A percentile compares a stretch with the other conserved stretches of the same genome.
Evolutionary conservation across 2,329 filamentous ascomycete species (phyloP).

Genomic region (Ceratocystis destructans): DNA sequence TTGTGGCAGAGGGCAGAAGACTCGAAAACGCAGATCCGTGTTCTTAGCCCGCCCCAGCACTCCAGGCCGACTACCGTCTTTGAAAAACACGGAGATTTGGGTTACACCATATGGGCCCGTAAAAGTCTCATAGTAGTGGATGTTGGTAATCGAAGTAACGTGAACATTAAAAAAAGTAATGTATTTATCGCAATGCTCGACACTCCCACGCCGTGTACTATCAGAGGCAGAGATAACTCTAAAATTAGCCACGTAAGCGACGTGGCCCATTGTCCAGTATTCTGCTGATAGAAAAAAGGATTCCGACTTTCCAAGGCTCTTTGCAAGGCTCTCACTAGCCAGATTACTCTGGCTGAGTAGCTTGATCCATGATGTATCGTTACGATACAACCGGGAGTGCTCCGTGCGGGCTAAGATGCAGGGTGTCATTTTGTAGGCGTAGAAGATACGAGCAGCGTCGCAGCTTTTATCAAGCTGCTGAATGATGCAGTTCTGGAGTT

Average conservation of each 20-base stretch:
- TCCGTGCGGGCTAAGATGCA: not conserved
- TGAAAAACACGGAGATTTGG: not conserved
- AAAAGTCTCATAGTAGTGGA: not conserved
- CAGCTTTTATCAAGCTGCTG: not conserved
- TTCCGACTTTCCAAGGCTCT: not conserved
- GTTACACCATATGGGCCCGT: not conserved
- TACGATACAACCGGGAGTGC: not conserved
- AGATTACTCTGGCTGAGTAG: not conserved
- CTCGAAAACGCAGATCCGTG: not conserved
- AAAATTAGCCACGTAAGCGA: not conserved
- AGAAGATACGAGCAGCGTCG: not conserved
- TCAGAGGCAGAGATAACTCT: not conserved
- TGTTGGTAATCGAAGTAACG: not conserved
- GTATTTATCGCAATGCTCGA: not conserved
- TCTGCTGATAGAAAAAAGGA: not conserved
- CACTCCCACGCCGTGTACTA: not conserved
- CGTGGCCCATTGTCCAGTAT: not conserved
- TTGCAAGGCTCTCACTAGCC: not conserved
- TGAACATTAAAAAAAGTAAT: not conserved
- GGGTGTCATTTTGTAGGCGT: not conserved
- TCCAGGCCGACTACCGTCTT: not conserved
- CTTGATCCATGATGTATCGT: not conserved
- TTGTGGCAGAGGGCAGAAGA: not conserved
- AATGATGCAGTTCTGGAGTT: not conserved
- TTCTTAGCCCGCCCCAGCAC: not conserved